Percentiles rank a stretch among this genome's conserved stretches.
phyloP scores from a whole-genome alignment of 495 filamentous ascomycete genomes.

The Neurospora terricola region DNA sequence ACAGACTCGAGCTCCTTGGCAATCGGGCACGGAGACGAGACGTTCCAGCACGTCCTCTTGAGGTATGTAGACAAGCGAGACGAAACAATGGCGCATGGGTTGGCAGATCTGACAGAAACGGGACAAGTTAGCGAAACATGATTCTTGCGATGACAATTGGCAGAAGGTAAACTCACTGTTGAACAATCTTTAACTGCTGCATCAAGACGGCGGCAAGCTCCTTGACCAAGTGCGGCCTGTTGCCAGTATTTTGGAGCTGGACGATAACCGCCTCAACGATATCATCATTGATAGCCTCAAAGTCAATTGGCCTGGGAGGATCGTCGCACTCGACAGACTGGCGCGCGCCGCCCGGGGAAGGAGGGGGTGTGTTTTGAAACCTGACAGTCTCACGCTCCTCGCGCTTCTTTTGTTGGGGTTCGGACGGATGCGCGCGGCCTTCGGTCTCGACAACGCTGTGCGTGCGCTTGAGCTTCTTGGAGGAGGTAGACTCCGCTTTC shows the following conservation, averaged over 20 bases:
- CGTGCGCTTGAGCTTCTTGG: constrained; percentile 82
- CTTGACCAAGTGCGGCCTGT: constrained; percentile 88
- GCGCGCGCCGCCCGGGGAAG: constrained; percentile 48
- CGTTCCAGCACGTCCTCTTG: constrained; percentile 72
- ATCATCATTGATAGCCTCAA: constrained; percentile 85
- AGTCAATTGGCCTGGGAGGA: constrained; percentile 54
- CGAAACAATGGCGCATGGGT: constrained; percentile 88
- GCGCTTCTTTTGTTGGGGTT: constrained; percentile 35
- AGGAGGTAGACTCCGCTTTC: constrained; percentile 27
- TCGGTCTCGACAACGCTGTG: constrained; percentile 46
- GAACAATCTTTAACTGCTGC: constrained; percentile 67
- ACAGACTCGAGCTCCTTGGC: constrained; percentile 86
- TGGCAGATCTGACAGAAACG: constrained; percentile 65
- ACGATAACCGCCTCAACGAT: constrained; percentile 88
- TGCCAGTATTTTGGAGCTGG: constrained; percentile 84
- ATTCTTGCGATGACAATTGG: not conserved
- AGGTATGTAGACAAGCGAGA: constrained; percentile 84
- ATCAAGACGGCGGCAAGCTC: constrained; percentile 79
- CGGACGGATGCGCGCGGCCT: constrained; percentile 34
- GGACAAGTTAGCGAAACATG: constrained; percentile 23
- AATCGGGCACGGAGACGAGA: constrained; percentile 72
- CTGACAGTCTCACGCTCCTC: constrained; percentile 46
- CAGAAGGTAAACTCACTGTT: constrained; percentile 61
- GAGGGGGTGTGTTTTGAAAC: constrained; percentile 63
- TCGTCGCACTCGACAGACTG: constrained; percentile 36